Percentiles rank a stretch among this genome's conserved stretches.
phyloP scores from a whole-genome alignment of 2,329 filamentous ascomycete genomes.

The Curvularia sp. region DNA sequence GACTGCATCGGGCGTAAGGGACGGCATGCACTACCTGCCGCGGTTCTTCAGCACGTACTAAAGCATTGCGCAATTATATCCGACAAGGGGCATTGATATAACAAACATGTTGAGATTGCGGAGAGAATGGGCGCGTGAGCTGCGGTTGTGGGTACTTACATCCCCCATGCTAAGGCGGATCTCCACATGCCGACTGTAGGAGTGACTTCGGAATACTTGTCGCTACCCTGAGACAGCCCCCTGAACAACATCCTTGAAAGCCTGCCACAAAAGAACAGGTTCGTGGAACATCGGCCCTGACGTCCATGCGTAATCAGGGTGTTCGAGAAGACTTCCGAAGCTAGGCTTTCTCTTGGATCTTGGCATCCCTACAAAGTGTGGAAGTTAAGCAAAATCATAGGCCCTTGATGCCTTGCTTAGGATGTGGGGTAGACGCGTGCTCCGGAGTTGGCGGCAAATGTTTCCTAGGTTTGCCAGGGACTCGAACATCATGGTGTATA shows the following conservation, averaged over 20 bases:
- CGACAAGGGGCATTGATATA: conserved; percentile 23
- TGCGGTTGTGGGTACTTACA: conserved; percentile 22
- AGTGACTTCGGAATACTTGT: conserved; percentile 5
- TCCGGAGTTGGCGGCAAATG: conserved; percentile 25
- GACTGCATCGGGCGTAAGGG: conserved; percentile 7
- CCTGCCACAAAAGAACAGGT: conserved; percentile 31
- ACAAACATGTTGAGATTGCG: conserved; percentile 17
- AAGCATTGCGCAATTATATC: conserved; percentile 24
- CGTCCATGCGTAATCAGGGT: conserved; percentile 26
- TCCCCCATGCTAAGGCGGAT: conserved; percentile 26
- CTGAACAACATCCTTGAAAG: conserved; percentile 22
- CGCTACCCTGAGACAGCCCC: background rate
- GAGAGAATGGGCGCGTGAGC: conserved; percentile 26
- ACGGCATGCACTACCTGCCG: conserved; percentile 4
- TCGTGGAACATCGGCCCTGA: conserved; percentile 39
- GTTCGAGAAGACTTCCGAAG: conserved; percentile 39
- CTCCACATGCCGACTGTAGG: conserved; percentile 12
- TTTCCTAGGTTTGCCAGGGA: conserved; percentile 10
- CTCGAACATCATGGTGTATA: conserved; percentile 5
- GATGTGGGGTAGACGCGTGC: conserved; percentile 26
- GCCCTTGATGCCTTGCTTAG: conserved; percentile 22
- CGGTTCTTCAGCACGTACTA: background rate
- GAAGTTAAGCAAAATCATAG: conserved; percentile 27
- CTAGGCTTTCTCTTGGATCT: conserved; percentile 23
- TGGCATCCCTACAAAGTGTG: conserved; percentile 21